Percentiles rank a stretch among this genome's conserved stretches.
phyloP scores from a whole-genome alignment of 768 basidiomycete genomes.

The Boletus vermiculosoides region DNA sequence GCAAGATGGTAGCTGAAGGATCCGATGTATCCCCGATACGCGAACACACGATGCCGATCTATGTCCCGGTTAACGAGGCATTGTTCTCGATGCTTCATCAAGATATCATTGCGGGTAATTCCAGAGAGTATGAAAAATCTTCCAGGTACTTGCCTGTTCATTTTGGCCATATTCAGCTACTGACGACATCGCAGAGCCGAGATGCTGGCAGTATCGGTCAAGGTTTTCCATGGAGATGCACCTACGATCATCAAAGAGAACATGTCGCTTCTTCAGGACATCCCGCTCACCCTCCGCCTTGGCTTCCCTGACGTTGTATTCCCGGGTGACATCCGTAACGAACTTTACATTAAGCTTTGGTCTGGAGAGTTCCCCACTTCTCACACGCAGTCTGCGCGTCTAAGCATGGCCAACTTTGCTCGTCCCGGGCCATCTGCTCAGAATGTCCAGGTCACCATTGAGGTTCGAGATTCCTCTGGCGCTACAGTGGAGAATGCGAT shows the following conservation, averaged over 20 bases:
- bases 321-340: slow-evolving; percentile 89
- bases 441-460: slow-evolving; percentile 86
- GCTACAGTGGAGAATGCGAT: slow-evolving; percentile 66
- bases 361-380: slow-evolving; percentile 78
- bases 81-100: slow-evolving; percentile 94
- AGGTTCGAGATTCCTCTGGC: slow-evolving; percentile 77
- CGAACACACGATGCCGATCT: slow-evolving; percentile 89
- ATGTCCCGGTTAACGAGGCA: slow-evolving; percentile 75
- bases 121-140: slow-evolving; percentile 80
- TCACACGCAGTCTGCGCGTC: slow-evolving; percentile 52
- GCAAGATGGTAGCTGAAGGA: slow-evolving; percentile 63
- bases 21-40: slow-evolving; percentile 59
- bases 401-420: slow-evolving; percentile 56
- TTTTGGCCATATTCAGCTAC: background rate
- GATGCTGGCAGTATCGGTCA: slow-evolving; percentile 77
- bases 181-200: slow-evolving; percentile 61
- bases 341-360: slow-evolving; percentile 96
- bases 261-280: slow-evolving; percentile 75
- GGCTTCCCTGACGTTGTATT: slow-evolving; percentile 97
- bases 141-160: slow-evolving; percentile 52
- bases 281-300: slow-evolving; percentile 79
- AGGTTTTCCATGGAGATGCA: slow-evolving; percentile 83
- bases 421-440: slow-evolving; percentile 51
- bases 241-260: slow-evolving; percentile 77
- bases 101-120: slow-evolving; percentile 81